phyloP scores from a whole-genome alignment of 768 basidiomycete genomes.

The Neoboletus subvelutipes region DNA sequence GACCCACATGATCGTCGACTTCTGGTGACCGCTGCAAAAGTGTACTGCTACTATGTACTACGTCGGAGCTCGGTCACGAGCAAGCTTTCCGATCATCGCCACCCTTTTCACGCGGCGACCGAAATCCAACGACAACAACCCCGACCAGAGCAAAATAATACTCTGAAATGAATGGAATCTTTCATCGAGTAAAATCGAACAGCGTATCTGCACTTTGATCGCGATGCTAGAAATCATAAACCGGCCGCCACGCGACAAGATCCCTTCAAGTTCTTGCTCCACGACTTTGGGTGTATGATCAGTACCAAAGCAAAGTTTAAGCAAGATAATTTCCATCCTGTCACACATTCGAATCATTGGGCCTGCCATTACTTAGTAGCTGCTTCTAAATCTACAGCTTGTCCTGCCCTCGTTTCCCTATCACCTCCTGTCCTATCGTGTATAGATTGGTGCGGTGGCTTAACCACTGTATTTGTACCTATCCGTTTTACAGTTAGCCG shows the following conservation, averaged over 20 bases:
- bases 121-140: no score
- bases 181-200: no score
- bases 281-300: background rate
- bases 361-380: background rate
- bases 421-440: background rate
- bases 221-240: background rate
- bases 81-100: constrained; percentile 6
- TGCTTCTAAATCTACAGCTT: background rate
- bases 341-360: background rate
- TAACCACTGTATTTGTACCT: constrained; percentile 33
- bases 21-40: constrained; percentile 4
- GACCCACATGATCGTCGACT: constrained; percentile 34
- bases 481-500: constrained; percentile 1
- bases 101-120: constrained; percentile 21
- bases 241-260: background rate
- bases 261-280: background rate
- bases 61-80: background rate
- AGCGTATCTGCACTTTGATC: background rate
- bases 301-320: background rate
- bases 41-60: background rate
- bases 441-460: background rate
- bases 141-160: no score
- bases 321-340: background rate
- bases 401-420: background rate
- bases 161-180: no score